These are phyloP conservation scores for Canariomyces notabilis DNA, from an alignment of 2,329 filamentous ascomycete genomes.

Conservation along the genomic window DNA sequence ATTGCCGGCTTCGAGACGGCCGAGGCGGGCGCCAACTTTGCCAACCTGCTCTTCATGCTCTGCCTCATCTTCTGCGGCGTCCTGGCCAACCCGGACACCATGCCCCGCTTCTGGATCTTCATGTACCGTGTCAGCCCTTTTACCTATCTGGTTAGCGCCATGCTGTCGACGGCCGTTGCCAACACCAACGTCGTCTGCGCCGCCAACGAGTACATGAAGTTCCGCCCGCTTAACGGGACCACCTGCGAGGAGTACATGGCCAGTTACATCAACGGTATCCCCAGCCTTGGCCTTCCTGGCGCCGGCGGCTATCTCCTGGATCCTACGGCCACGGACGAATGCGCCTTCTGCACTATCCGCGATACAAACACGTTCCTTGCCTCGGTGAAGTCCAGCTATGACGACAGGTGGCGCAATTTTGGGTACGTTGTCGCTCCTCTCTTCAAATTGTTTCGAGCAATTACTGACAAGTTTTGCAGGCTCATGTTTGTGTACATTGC, in stretches of 20 bases:
- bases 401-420: slow-evolving; percentile 63
- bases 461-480: slow-evolving; percentile 28
- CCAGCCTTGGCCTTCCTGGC: not conserved
- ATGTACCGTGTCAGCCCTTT: slow-evolving; percentile 81
- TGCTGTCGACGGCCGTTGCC: slow-evolving; percentile 66
- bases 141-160: slow-evolving; percentile 71
- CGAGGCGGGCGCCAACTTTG: slow-evolving; percentile 70
- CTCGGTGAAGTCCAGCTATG: slow-evolving; percentile 47
- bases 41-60: slow-evolving; percentile 68
- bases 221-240: slow-evolving; percentile 54
- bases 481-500: slow-evolving; percentile 38
- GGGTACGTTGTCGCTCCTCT: slow-evolving; percentile 30
- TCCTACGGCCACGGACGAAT: slow-evolving; percentile 41
- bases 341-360: slow-evolving; percentile 50
- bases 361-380: slow-evolving; percentile 50
- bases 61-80: slow-evolving; percentile 73
- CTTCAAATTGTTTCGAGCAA: not conserved
- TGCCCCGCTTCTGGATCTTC: slow-evolving; percentile 77
- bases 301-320: slow-evolving; percentile 52
- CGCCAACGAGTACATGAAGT: slow-evolving; percentile 61
- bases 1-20: slow-evolving; percentile 72
- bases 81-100: slow-evolving; percentile 54
- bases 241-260: slow-evolving; percentile 58
- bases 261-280: slow-evolving; percentile 39
- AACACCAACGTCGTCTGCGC: slow-evolving; percentile 63